These are phyloP conservation scores for Cyclotella kingstonii DNA, from an alignment of 108 stramenopile species.

Conservation along the genomic window DNA sequence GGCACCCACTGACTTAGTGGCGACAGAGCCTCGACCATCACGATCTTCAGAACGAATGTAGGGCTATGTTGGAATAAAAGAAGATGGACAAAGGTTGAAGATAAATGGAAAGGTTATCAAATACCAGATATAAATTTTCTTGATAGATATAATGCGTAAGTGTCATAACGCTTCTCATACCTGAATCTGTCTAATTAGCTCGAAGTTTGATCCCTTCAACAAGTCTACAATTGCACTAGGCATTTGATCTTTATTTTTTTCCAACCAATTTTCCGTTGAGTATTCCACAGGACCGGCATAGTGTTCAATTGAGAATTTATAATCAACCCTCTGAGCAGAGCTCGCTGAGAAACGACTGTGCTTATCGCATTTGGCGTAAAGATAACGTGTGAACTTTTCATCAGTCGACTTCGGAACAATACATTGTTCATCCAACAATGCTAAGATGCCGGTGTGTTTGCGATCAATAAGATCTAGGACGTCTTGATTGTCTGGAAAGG, in stretches of 20 bases:
- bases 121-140: too few relatives aligned
- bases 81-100: background rate
- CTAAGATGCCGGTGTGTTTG: constrained; percentile 88
- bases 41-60: constrained; percentile 73
- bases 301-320: constrained; percentile 85
- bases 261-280: constrained; percentile 77
- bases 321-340: constrained; percentile 66
- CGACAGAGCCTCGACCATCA: constrained; percentile 71
- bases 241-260: constrained; percentile 90
- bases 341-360: constrained; percentile 72
- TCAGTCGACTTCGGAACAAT: constrained; percentile 89
- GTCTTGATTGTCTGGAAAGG: constrained; percentile 96
- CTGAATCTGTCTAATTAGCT: constrained; percentile 56
- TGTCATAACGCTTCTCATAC: background rate
- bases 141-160: too few relatives aligned
- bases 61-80: constrained; percentile 6
- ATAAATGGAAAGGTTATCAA: too few relatives aligned
- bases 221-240: constrained; percentile 69
- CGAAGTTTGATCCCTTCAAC: constrained; percentile 65
- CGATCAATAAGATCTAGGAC: constrained; percentile 95
- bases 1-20: constrained; percentile 75
- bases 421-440: constrained; percentile 93
- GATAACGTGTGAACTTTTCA: constrained; percentile 82
- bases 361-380: constrained; percentile 81
- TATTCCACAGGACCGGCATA: constrained; percentile 92